A percentile compares a stretch with the other conserved stretches of the same genome.
These are phyloP conservation scores for Ceratocystis cacaofunesta DNA, from an alignment of 2,329 filamentous ascomycete species.

Conservation along the genomic window DNA sequence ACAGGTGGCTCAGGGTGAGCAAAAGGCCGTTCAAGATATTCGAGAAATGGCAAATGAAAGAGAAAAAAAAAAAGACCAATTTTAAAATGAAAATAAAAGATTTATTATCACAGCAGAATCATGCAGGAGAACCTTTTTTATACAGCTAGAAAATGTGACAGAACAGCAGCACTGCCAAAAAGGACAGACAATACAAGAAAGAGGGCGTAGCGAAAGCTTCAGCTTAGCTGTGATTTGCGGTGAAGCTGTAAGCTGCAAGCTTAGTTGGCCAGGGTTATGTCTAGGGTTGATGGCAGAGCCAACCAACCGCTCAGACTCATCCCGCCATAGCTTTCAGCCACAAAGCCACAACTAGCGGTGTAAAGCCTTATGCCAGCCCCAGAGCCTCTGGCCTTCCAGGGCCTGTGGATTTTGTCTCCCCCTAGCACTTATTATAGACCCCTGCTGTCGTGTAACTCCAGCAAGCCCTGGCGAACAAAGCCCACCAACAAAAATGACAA, in stretches of 20 bases:
- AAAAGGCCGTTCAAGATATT: background rate
- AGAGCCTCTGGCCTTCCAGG: background rate
- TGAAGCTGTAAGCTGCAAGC: background rate
- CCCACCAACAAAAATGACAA: background rate
- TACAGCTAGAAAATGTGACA: conserved; percentile 5
- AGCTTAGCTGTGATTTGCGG: background rate
- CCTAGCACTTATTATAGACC: background rate
- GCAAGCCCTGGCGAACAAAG: background rate
- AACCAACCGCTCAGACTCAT: background rate
- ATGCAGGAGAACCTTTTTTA: conserved; percentile 2
- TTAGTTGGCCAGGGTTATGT: background rate
- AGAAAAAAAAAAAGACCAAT: background rate
- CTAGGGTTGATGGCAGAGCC: background rate
- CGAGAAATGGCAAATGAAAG: background rate
- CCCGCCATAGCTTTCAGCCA: no score
- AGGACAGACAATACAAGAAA: background rate
- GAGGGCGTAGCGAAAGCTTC: background rate
- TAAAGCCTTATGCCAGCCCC: background rate
- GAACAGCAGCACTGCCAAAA: background rate
- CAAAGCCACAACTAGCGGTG: conserved; percentile 1
- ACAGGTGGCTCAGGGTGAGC: background rate
- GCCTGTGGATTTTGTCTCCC: background rate
- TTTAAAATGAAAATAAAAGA: background rate
- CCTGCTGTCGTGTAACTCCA: conserved; percentile 1
- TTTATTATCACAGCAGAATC: background rate